Base-by-base conservation (phyloP, 1,139 yeast species). In the Debaryomyces udenii region DNA sequence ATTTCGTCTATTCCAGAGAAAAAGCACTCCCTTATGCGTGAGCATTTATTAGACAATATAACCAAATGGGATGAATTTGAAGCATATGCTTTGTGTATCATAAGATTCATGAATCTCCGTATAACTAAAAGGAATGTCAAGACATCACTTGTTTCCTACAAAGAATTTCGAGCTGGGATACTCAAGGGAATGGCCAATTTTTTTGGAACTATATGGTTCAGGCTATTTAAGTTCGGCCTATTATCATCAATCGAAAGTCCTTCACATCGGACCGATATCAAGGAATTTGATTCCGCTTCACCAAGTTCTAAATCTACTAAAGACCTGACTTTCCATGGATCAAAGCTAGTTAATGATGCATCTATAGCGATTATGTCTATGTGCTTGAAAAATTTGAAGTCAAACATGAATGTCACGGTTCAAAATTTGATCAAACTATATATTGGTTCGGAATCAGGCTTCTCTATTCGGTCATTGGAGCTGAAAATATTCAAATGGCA, bases 401-500 rank as follows among this genome's bases (percentile, higher is more conserved):
- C 59, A 1, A 46, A 49, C 10, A 41, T 64, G 45, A 44, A 62
- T 46, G 42, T 64, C 42, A 39, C 68, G 48, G 51, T 63, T 47
- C 49, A 65, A 47, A 75, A 81, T 43, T 62, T 86, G 46, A 74
- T 83, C 39, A 81, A 78, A 51, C 71, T 91, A 6, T 91, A 84
- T 53, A 70, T 78, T 10, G 97, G 96, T 0, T 70, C 90, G 4
- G 80, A 78, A 37, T 74, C 82, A 16, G 98, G 98, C 1, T 91
- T 86, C 56, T 87, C 96, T 0, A 86, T 91, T 74, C 68, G 96
- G 32, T 85, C 96, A 0, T 75, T 91, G 44, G 96, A 91, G 61
- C 78, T 84, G 47, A 88, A 85, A 50, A 87, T 85, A 0, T 83
- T 88, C 66, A 88, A 89, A 56, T 91, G 97, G 96, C 81, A 79